Evolutionary conservation across 176 grass and related monocot species (phyloP), one percentile per base, ranked within the genome.

Genomic region (Oryza coarctata): DNA sequence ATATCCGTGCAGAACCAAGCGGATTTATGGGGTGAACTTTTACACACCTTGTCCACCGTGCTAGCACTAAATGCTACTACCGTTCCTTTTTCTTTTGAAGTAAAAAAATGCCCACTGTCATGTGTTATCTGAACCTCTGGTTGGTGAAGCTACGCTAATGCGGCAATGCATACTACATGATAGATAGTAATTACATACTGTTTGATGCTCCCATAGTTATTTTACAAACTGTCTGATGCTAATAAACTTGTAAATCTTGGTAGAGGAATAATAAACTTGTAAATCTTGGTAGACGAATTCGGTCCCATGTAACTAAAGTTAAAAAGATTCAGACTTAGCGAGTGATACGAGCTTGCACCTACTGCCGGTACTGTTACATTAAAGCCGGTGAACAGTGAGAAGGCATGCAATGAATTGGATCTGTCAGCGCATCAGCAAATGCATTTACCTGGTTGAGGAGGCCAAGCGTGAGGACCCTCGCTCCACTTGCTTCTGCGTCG

Each of bases 371-470:
- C 67, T 70, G 66, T 6, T 18, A 1, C 34, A 62, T 43, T 74
- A 0, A 75, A 83, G 15, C 7, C 12, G 43, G 20, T 13, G 34
- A 69, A 63, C n/a, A 30, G 13, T 30, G 11, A 12, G 55, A 60
- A 60, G n/a, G 55, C 55, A 60, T 60, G 55, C 63, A 43, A 63
- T 20, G 47, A 52, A 81, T 81, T 81, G 10, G 71, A 62, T 68
- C 2, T 22, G 50, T 36, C 73, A 55, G 44, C 4, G 29, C 0
- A 0, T 9, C 60, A 11, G 27, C 0, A 3, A 5, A 9, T 14
- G 12, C 13, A 60, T 72, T 83, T 69, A 92, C 93, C 81, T 95
- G 90, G 62, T 95, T 95, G 12, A 95, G 85, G 10, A 95, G 93
- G 9, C 90, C 85, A 12, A 95, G 80, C 29, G 82, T 92, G 0